Base-by-base conservation (phyloP, 176 grass and related monocot genomes). In the Chloris gayana region DNA sequence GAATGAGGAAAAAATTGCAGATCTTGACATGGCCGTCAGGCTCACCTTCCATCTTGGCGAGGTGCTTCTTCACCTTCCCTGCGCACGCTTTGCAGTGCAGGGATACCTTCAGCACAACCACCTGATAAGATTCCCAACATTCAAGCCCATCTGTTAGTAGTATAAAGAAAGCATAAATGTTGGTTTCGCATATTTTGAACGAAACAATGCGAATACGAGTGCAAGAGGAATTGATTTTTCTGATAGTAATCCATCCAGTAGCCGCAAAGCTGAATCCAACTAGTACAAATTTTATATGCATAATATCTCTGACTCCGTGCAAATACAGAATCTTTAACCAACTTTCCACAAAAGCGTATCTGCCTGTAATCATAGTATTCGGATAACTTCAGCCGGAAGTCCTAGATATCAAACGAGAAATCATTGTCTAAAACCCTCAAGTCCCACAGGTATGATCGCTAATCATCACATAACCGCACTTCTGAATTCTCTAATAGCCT, bases 31-130 rank as follows among this genome's bases (percentile, higher is more conserved):
- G 47, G 61, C 59, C 13, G 53, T 4, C 31, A 66, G 59, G 3
- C 45, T 0, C 10, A 93, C 95, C 96, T 93, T 91, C 86, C 92
- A 99, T 95, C 86, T 99, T 99, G 51, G 96, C 78, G 62, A 99
- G 89, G 81, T 99, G 96, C 92, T 93, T 95, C 86, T 90, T 93
- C 82, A 99, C 92, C 62, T 99, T 99, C 21, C 82, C 96, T 29
- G 87, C 92, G 69, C 96, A 99, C 5, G 88, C 96, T 46, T 95
- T 99, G 83, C 96, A 99, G 66, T 99, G 96, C 72, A 99, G 84
- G 32, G 96, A 99, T 1, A 99, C 96, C 73, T 91, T 95, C 64
- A 99, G 67, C 9, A 86, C 90, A 6, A 99, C 96, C 24, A 86
- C 90, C 96, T 99, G 69, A 24, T 58, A n/a, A 54, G 50, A 22